phyloP scores from a whole-genome alignment of 108 stramenopile species.

The Stephanodiscus minutulus region DNA sequence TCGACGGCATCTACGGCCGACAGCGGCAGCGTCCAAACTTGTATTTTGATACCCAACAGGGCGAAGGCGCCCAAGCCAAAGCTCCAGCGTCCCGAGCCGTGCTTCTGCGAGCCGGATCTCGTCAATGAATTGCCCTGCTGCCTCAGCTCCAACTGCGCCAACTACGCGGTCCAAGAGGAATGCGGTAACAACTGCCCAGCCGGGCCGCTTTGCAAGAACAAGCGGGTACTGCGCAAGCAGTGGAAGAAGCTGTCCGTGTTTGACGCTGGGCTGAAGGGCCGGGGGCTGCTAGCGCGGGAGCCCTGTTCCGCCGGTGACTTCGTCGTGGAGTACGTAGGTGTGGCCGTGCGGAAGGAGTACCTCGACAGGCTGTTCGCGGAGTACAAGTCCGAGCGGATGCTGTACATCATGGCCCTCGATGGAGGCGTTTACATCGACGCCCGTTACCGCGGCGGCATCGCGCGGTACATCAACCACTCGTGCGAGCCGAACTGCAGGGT shows the following conservation, averaged over 20 bases:
- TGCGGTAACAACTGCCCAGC: conserved; percentile 70
- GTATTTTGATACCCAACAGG: not conserved
- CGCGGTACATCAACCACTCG: conserved; percentile 97
- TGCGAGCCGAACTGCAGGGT: conserved; percentile 96
- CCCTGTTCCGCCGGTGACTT: conserved; percentile 64
- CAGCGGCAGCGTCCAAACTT: not conserved
- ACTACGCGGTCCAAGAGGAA: conserved; percentile 83
- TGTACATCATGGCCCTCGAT: conserved; percentile 96
- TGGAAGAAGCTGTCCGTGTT: conserved; percentile 70
- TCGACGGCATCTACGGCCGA: not conserved
- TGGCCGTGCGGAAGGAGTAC: conserved; percentile 66
- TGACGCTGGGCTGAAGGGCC: conserved; percentile 78
- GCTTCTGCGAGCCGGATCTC: conserved; percentile 54
- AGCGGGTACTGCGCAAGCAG: conserved; percentile 63
- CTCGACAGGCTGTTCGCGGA: conserved; percentile 63
- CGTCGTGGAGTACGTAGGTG: conserved; percentile 85
- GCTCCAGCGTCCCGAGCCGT: conserved; percentile 42
- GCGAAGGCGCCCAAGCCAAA: conserved; percentile 48
- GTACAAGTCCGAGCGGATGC: conserved; percentile 78
- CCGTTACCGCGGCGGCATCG: conserved; percentile 86
- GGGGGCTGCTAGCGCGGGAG: conserved; percentile 66
- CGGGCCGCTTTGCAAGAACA: conserved; percentile 72
- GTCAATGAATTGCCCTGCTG: conserved; percentile 27
- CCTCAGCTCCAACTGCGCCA: conserved; percentile 57
- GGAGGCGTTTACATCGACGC: conserved; percentile 92